Evolutionary conservation across 257 asterid species (phyloP).

Genomic region (Solanum sparsipilum): DNA sequence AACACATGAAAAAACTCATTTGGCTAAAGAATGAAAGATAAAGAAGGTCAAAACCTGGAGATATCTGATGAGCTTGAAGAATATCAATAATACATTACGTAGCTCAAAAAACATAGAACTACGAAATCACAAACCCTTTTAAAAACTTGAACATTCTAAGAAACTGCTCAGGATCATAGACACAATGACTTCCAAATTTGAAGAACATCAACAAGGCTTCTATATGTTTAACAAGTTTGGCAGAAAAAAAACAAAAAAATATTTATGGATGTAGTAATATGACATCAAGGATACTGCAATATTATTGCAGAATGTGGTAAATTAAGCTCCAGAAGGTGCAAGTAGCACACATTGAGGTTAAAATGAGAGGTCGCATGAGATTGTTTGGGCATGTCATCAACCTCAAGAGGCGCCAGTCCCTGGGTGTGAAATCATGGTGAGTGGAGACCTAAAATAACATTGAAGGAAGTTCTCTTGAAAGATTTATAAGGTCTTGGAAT

Average conservation of each 20-base stretch:
- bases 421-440: not conserved
- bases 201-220: not conserved
- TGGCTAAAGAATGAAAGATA: not conserved
- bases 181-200: not conserved
- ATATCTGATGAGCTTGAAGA: not conserved
- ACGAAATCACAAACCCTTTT: not conserved
- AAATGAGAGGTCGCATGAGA: not conserved
- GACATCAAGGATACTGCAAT: not conserved
- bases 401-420: not conserved
- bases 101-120: not conserved
- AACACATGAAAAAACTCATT: not conserved
- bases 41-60: not conserved
- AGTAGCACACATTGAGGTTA: not conserved
- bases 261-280: not conserved
- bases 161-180: not conserved
- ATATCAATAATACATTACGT: not conserved
- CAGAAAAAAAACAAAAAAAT: not conserved
- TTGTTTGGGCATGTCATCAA: not conserved
- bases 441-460: not conserved
- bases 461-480: not conserved
- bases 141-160: not conserved
- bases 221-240: not conserved
- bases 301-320: not conserved
- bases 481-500: not conserved
- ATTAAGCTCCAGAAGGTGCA: not conserved